A percentile compares a stretch with the other conserved stretches of the same genome.
Evolutionary conservation across 1,139 yeast species (phyloP).

Genomic region (Taphrina wiesneri): DNA sequence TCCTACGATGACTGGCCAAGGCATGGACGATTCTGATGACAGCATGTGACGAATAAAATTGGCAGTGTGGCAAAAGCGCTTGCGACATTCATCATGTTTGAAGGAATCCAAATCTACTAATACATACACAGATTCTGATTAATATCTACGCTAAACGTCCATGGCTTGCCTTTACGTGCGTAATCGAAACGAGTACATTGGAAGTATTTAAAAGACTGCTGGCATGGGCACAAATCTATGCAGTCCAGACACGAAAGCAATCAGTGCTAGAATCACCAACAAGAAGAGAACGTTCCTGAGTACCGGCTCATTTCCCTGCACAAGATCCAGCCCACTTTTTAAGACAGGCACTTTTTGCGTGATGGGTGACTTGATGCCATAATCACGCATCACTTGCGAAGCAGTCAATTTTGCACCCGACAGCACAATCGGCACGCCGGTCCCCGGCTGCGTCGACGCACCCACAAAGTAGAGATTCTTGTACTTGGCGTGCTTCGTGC

Average conservation of each 20-base stretch:
- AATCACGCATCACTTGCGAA: conserved; percentile 25
- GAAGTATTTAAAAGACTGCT: not conserved
- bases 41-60: not conserved
- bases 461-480: conserved; percentile 33
- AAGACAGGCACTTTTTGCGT: not conserved
- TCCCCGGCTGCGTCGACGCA: conserved; percentile 35
- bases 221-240: conserved; percentile 8
- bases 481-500: conserved; percentile 23
- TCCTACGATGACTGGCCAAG: not conserved
- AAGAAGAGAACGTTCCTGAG: conserved; percentile 17
- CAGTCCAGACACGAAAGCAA: not conserved
- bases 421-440: conserved; percentile 34
- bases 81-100: too few relatives aligned
- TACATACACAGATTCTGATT: too few relatives aligned
- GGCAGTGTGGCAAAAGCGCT: too few relatives aligned
- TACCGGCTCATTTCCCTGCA: conserved; percentile 16
- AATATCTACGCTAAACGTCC: not conserved
- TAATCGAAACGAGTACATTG: too few relatives aligned
- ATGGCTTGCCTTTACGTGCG: not conserved
- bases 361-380: conserved; percentile 8
- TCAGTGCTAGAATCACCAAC: not conserved
- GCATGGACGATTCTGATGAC: not conserved
- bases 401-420: conserved; percentile 32
- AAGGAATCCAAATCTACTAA: too few relatives aligned
- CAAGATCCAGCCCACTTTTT: conserved; percentile 28